A percentile compares a stretch with the other conserved stretches of the same genome.
Conservation (phyloP, 75 land plant species). For the Cryptomeria japonica region DNA sequence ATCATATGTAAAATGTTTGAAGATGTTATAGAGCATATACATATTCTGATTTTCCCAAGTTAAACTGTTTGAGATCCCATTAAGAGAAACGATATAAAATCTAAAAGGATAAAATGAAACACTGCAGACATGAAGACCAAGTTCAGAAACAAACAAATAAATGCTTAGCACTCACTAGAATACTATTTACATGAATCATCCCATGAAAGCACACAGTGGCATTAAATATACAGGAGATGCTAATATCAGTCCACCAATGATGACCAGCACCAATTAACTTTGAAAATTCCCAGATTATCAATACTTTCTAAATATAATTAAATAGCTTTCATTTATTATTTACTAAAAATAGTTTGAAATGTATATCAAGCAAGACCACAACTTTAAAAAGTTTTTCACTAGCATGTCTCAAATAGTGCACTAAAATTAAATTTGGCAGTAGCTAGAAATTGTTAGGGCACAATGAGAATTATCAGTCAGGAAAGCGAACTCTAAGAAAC, state of each 20-base stretch:
- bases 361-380: background rate
- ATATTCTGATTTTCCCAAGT: background rate
- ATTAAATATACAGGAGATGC: background rate
- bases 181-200: background rate
- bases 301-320: background rate
- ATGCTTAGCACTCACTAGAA: background rate
- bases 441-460: background rate
- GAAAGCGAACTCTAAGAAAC: background rate
- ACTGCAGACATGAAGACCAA: background rate
- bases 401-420: background rate
- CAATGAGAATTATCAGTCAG: background rate
- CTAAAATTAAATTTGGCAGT: background rate
- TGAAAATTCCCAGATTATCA: background rate
- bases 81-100: background rate
- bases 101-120: background rate
- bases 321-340: background rate
- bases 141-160: background rate
- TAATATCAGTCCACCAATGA: background rate
- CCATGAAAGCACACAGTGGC: background rate
- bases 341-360: background rate
- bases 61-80: background rate
- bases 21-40: background rate
- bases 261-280: background rate
- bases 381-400: background rate
- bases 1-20: background rate